phyloP scores from a whole-genome alignment of 805 yeast genomes.

The Wickerhamomyces canadensis region DNA sequence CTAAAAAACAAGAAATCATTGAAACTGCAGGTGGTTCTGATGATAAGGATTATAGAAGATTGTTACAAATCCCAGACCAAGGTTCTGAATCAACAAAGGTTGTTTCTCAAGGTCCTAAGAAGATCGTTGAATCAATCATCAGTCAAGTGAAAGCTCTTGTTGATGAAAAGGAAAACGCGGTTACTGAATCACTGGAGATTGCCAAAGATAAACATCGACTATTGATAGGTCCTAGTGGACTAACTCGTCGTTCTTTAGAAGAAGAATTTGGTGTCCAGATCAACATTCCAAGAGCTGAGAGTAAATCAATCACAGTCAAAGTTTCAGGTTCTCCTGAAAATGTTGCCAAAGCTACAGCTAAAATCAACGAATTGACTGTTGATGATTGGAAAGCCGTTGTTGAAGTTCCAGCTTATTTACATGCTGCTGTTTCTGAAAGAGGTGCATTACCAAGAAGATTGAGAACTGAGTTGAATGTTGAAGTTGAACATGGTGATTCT shows the following conservation, averaged over 20 bases:
- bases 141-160: conserved; percentile 59
- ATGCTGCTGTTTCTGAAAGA: conserved; percentile 58
- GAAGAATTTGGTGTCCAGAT: conserved; percentile 59
- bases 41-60: conserved; percentile 42
- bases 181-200: conserved; percentile 47
- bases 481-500: conserved; percentile 52
- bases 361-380: conserved; percentile 53
- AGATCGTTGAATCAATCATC: conserved; percentile 63
- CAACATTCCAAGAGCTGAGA: conserved; percentile 57
- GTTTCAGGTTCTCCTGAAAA: conserved; percentile 64
- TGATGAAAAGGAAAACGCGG: conserved; percentile 54
- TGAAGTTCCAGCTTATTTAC: conserved; percentile 51
- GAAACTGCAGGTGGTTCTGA: conserved; percentile 72
- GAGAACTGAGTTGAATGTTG: conserved; percentile 46
- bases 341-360: conserved; percentile 56
- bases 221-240: conserved; percentile 78
- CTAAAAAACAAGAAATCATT: conserved; percentile 67
- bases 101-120: conserved; percentile 68
- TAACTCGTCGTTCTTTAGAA: conserved; percentile 66
- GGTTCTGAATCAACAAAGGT: conserved; percentile 53
- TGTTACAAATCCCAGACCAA: conserved; percentile 65
- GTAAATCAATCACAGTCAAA: conserved; percentile 44
- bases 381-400: conserved; percentile 50
- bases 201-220: conserved; percentile 71
- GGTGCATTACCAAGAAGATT: conserved; percentile 57